These are phyloP conservation scores for Trypanosoma platydactyli DNA, from an alignment of 208 protist genomes.

Conservation along the genomic window DNA sequence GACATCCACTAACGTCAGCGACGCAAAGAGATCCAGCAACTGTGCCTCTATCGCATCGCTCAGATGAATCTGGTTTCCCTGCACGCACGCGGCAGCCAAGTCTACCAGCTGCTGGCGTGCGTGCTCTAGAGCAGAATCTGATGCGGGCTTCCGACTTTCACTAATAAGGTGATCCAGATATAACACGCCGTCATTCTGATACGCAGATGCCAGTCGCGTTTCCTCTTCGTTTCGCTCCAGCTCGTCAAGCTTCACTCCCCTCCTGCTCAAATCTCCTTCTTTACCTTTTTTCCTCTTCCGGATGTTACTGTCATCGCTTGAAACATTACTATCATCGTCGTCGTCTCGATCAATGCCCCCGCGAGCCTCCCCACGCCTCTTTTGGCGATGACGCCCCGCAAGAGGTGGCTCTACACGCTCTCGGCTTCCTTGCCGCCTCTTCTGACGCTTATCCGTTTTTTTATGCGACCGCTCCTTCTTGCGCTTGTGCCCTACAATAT, in stretches of 20 bases:
- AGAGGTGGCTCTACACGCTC: slow-evolving; percentile 13
- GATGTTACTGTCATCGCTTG: slow-evolving; percentile 1
- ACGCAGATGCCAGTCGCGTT: neutral
- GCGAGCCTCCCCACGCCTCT: neutral
- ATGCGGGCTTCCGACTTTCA: slow-evolving; percentile 28
- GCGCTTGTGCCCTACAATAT: neutral
- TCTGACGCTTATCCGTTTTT: slow-evolving; percentile 27
- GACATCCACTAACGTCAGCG: slow-evolving; percentile 41
- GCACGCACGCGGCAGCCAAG: slow-evolving; percentile 8
- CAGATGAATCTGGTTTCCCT: neutral
- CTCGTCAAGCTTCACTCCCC: neutral
- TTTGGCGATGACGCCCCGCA: neutral
- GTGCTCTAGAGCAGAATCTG: slow-evolving; percentile 27
- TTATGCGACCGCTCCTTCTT: slow-evolving; percentile 7
- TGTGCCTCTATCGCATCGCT: slow-evolving; percentile 12
- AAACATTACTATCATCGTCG: slow-evolving; percentile 10
- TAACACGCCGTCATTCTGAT: slow-evolving; percentile 32
- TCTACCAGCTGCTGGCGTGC: slow-evolving; percentile 12
- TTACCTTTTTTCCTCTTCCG: neutral
- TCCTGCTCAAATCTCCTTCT: neutral
- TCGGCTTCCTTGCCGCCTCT: slow-evolving; percentile 19
- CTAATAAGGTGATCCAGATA: slow-evolving; percentile 46
- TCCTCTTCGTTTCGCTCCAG: slow-evolving; percentile 15
- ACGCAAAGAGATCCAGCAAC: slow-evolving; percentile 40
- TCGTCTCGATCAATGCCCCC: neutral